Base-by-base conservation (phyloP, 108 stramenopile species). In the Stephanodiscus minutulus region DNA sequence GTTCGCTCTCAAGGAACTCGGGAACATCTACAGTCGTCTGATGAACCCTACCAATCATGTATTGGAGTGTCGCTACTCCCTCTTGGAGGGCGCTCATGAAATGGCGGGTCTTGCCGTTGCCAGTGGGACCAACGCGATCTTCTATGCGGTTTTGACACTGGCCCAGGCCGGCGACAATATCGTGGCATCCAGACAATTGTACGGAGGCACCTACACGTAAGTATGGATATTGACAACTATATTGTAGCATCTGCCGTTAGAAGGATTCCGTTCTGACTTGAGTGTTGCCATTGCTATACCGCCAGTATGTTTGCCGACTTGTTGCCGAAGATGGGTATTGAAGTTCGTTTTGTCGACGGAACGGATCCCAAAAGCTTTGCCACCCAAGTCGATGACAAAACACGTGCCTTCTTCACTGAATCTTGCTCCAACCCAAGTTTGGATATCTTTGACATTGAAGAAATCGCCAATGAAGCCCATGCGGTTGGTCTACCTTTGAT, bases 161-260 rank as follows among this genome's bases (percentile, higher is more conserved):
- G 84, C 84, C 20, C 61, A 83, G 47, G 57, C 71, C 5, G 97
- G 97, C 17, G 97, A 97, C 79, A 96, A 95, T 63, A 86, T 97
- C 61, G 91, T 96, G 25, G 53, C 83, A 20, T 65, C 89, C 2
- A 39, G 74, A 11, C 69, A 79, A 9, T 71, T 94, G 10, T 94
- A 94, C 59, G 90, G 90, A 44, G 88, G 86, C 41, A 89, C 90
- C 7, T 89, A 81, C 79, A 91, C 82, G 31, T 33, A 33, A 33
- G 31, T 2, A 2, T 33, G 31, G 31, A 33, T 33, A 4, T 33
- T 33, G 31, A 33, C 31, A 33, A 33, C 31, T 33, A 4, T 33
- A 33, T 4, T 33, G 5, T 33, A 33, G 2, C 31, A 33, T 33
- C 5, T 33, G 31, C 31, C 5, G 31, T 33, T 33, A 4, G 2